Percentiles rank a stretch among this genome's conserved stretches.
phyloP scores from a whole-genome alignment of 2,329 filamentous ascomycete species.

The Phaeophleospora eucalypticola region DNA sequence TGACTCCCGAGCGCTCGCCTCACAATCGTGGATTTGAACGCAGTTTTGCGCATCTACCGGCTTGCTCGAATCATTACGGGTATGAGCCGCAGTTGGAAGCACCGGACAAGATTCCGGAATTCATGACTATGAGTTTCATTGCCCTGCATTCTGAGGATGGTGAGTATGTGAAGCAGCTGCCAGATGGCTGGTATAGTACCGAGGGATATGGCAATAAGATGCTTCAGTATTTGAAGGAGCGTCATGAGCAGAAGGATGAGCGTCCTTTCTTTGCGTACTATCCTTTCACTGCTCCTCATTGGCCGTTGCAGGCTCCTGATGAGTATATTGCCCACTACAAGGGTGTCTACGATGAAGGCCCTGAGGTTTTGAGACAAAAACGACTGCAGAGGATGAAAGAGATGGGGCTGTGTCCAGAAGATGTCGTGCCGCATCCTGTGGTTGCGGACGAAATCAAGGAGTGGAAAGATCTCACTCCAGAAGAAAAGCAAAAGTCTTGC shows the following conservation, averaged over 20 bases:
- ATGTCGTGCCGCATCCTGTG: conserved; percentile 51
- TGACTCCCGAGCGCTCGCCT: conserved; percentile 55
- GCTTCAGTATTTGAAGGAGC: conserved; percentile 36
- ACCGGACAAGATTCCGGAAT: conserved; percentile 36
- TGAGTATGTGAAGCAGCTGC: conserved; percentile 38
- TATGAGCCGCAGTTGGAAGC: conserved; percentile 47
- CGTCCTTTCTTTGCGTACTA: conserved; percentile 58
- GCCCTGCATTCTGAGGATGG: conserved; percentile 39
- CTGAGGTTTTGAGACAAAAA: conserved; percentile 51
- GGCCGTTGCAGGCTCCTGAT: conserved; percentile 58
- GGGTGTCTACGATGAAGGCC: conserved; percentile 59
- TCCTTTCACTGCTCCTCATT: conserved; percentile 60
- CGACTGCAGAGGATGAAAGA: conserved; percentile 55
- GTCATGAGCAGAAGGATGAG: conserved; percentile 34
- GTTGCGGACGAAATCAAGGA: conserved; percentile 47
- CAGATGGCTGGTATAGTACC: conserved; percentile 37
- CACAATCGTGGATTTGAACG: conserved; percentile 56
- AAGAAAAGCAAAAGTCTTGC: conserved; percentile 47
- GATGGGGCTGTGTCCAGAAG: conserved; percentile 51
- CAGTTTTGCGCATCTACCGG: conserved; percentile 58
- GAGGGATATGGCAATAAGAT: conserved; percentile 40
- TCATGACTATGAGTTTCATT: conserved; percentile 42
- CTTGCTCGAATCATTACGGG: conserved; percentile 56
- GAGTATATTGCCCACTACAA: conserved; percentile 55
- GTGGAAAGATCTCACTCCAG: conserved; percentile 46